A percentile compares a stretch with the other conserved stretches of the same genome.
phyloP scores from a whole-genome alignment of 2,329 filamentous ascomycete genomes.

The Alternaria sp. region DNA sequence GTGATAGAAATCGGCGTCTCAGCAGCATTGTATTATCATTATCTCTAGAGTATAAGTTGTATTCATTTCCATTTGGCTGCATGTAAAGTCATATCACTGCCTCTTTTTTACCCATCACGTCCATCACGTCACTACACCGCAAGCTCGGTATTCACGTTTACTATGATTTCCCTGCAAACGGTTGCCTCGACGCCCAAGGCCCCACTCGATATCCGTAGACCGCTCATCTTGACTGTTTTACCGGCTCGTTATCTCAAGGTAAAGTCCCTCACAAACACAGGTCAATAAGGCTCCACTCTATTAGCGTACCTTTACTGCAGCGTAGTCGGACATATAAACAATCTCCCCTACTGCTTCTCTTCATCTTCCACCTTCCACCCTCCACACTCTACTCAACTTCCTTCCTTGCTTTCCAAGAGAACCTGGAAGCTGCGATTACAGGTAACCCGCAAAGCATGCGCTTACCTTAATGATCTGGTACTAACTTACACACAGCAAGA shows the following conservation, averaged over 20 bases:
- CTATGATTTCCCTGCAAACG: not conserved
- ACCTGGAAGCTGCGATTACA: not conserved
- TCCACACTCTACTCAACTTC: not conserved
- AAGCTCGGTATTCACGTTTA: not conserved
- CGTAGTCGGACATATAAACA: not conserved
- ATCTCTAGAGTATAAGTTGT: not conserved
- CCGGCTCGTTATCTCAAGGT: not conserved
- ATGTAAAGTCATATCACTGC: rapidly evolving
- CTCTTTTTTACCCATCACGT: not conserved
- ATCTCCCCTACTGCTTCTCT: not conserved
- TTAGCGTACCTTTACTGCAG: not conserved
- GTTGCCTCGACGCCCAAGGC: not conserved
- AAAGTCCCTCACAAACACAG: not conserved
- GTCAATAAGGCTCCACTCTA: not conserved
- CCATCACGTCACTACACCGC: not conserved
- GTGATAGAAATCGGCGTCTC: not conserved
- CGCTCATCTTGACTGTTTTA: not conserved
- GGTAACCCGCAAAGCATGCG: not conserved
- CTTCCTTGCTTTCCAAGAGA: not conserved
- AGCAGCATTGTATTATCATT: not conserved
- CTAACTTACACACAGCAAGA: not conserved
- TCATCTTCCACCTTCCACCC: not conserved
- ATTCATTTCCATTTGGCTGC: not conserved
- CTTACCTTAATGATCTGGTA: not conserved
- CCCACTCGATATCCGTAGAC: not conserved